A percentile compares a stretch with the other conserved stretches of the same genome.
Conservation (phyloP, 139 green algal genomes). For the Asterochloris sp. region DNA sequence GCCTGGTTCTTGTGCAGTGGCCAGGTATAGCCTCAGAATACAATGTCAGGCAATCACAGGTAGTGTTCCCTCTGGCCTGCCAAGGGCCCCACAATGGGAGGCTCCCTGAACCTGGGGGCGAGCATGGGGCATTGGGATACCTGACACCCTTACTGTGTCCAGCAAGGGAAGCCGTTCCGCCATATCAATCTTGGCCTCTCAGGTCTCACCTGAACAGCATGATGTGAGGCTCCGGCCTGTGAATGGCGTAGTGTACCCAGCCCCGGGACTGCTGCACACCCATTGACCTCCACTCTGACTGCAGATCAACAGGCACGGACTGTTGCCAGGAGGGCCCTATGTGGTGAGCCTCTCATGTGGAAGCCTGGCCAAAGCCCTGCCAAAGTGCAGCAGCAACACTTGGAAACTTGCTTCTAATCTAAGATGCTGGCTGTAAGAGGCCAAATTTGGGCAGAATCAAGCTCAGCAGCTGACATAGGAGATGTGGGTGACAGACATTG, state of each 20-base stretch:
- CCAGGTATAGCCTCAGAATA: not conserved
- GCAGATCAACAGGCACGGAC: constrained; percentile 2
- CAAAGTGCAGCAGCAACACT: no score
- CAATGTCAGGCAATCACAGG: not conserved
- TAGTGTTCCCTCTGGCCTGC: not conserved
- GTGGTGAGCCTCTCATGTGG: no score
- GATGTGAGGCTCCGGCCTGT: constrained; percentile 94
- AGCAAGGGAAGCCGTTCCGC: no score
- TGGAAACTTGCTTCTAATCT: no score
- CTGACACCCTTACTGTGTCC: no score
- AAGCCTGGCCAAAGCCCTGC: no score
- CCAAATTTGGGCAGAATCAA: no score
- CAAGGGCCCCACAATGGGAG: not conserved
- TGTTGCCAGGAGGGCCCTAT: not conserved
- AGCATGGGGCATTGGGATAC: no score
- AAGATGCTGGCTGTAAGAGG: no score
- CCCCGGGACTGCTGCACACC: constrained; percentile 96
- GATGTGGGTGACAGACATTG: no score
- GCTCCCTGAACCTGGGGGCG: not conserved
- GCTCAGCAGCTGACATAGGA: no score
- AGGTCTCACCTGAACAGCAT: constrained; percentile 89
- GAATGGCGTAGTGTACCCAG: constrained; percentile 97
- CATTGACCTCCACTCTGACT: constrained; percentile 92
- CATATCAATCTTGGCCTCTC: not conserved
- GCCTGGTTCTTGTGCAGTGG: no score